Percentiles rank a stretch among this genome's conserved stretches.
Evolutionary conservation across 495 filamentous ascomycete genomes (phyloP).

Genomic region (Aspergillus baeticus): DNA sequence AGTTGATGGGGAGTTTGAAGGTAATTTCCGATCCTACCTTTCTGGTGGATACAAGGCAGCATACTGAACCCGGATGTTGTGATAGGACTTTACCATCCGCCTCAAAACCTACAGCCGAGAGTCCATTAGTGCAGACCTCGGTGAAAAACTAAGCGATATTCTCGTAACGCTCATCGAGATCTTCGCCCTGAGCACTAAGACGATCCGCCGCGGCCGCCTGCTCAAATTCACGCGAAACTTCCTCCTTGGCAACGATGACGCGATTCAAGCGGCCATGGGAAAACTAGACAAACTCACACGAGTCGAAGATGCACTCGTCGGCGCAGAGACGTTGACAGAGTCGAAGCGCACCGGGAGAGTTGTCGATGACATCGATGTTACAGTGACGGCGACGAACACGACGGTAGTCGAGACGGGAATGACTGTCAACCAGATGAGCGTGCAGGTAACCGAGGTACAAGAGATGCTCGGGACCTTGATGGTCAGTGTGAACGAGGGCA

Average conservation of each 20-base stretch:
- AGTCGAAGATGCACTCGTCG: conserved; percentile 26
- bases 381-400: conserved; percentile 1
- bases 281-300: conserved; percentile 26
- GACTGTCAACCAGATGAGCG: conserved; percentile 16
- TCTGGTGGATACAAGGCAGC: too few species aligned
- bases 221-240: conserved; percentile 22
- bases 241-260: conserved; percentile 28
- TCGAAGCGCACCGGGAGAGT: conserved; percentile 13
- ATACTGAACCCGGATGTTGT: too few species aligned
- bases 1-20: conserved; percentile 25
- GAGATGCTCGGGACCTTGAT: conserved; percentile 10
- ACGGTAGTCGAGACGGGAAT: conserved; percentile 10
- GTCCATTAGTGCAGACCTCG: conserved; percentile 18
- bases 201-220: conserved; percentile 26
- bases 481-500: neutral
- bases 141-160: conserved; percentile 29
- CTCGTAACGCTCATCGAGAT: conserved; percentile 33
- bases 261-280: conserved; percentile 21
- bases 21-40: too few species aligned
- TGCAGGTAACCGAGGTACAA: conserved; percentile 15
- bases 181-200: conserved; percentile 29
- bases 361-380: conserved; percentile 13
- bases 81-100: conserved; percentile 34
- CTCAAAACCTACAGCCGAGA: conserved; percentile 27
- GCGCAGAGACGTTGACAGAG: conserved; percentile 31